Evolutionary conservation across 2,329 filamentous ascomycete species (phyloP), one percentile per base, ranked within the genome.

Genomic region (Chaetomiaceae sp.): DNA sequence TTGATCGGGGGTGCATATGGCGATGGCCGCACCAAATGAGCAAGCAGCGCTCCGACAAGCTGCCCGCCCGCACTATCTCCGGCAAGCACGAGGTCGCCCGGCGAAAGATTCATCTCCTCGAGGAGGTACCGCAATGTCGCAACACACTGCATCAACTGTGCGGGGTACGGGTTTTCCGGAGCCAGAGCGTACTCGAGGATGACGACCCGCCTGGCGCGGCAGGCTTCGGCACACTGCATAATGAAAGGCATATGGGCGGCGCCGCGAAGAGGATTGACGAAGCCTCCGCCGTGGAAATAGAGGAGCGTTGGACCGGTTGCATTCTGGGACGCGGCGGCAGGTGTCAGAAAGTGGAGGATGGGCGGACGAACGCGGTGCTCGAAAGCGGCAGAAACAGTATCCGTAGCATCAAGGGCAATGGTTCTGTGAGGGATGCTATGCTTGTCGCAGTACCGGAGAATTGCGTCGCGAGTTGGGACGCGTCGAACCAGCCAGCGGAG

Each of bases 201-300:
- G 25, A 58, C 42, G 10, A 58, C 43, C 11, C 57, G 48, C 8
- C 44, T 21, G 0, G 60, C 60, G 2, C 34, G 27, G 36, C 53
- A 53, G 2, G 57, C 55, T 13, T 18, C 8, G 2, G 54, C 58
- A 23, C 55, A 54, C 7, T 20, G 14, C 13, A 59, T 41, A 9
- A 58, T 62, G 2, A 63, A 52, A 2, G 58, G 57, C 21, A 62
- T 50, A 45, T 64, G 61, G 0, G 55, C 59, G 2, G 6, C 13
- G 1, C 38, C 36, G 10, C 48, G 49, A 0, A 64, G 51, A 10
- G 62, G 59, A 29, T 60, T 55, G 14, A 59, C 54, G 36, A 58
- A 64, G 18, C 61, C 62, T 29, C 61, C 62, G 32, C 62, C 61
- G 27, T 64, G 61, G 21, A 60, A 48, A 40, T 64, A 64, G 2